Evolutionary conservation across 495 filamentous ascomycete genomes (phyloP), one percentile per base, ranked within the genome.

Genomic region (Penicillium macrosclerotiorum): DNA sequence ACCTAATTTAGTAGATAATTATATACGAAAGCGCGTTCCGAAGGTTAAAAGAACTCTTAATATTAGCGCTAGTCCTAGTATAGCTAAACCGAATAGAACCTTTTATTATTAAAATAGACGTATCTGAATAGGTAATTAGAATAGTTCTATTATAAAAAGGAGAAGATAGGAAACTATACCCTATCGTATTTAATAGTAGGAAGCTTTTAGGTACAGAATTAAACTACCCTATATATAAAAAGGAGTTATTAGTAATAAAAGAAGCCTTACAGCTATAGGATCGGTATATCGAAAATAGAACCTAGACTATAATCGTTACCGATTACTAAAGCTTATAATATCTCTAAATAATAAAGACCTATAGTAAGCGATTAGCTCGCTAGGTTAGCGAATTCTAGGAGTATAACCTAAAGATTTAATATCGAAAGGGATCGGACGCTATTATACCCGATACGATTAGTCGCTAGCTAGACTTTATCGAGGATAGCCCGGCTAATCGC

Each of bases 321-420:
- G 22, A 40, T 14, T 17, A 26, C 9, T 14, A 5, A 20, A 5
- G 8, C 27, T 13, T 40, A 16, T 29, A 42, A 24, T 44, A 33
- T 33, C n/a, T 44, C 33, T 34, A 25, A 1, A 34, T 23, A 31
- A 44, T 8, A 7, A 35, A 6, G 11, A 29, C 13, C n/a, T 42
- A 42, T 42, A 31, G 17, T 31, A 42, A 42, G 17, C 6, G 6
- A 3, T 42, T 42, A 20, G 27, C 27, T 30, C n/a, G n/a, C 24
- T 19, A 42, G 26, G 6, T 42, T 18, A 30, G 2, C 8, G 12
- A 42, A 30, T 42, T 42, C n/a, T 42, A 42, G 12, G 18, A 42
- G 17, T 42, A 42, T 41, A 41, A 30, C 9, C 25, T 41, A 41
- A 17, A 30, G 18, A 27, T 29, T 18, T 41, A 41, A 8, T 41